Base-by-base conservation (phyloP, 345 rosid species). In the Laguncularia racemosa region DNA sequence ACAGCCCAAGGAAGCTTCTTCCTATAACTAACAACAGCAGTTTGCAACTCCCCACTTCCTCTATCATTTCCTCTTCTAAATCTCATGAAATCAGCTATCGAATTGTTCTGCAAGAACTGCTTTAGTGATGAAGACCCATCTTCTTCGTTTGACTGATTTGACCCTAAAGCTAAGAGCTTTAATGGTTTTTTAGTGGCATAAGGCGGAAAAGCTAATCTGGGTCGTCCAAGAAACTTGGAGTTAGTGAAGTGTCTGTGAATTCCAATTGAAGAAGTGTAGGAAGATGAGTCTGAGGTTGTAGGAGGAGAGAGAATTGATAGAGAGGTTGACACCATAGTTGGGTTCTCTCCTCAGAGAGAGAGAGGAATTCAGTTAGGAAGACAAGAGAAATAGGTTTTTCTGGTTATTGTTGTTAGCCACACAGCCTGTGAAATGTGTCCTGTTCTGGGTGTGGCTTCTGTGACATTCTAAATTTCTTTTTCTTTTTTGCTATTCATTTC, bases 61-160 rank as follows among this genome's bases (percentile, higher is more conserved):
- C 56, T 58, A 18, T 48, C 66, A 23, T 60, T 16, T 1, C 80
- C 84, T 69, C 63, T 73, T 50, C 75, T 82, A 67, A 84, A 89
- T 71, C 97, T 80, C 95, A 89, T 71, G 80, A 81, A 89, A 77
- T 86, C 95, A 6, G 86, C 89, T 49, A 92, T 82, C 19, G 93
- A 83, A 59, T 78, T 81, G 77, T 63, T 73, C 50, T 65, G 68
- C 19, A 77, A 67, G 21, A 89, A 92, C 59, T 76, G 69, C 38
- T 71, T 73, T 33, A 33, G 6, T 33, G 40, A 33, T 18, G 81
- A 63, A 6, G 88, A 77, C 48, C 61, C 85, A 63, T 82, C 83
- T 53, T 82, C 83, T 55, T 82, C 82, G 11, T 67, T 23, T 7
- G 61, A 17, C 19, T 73, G 79, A 46, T 59, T 55, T 18, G 57